These are phyloP conservation scores for Zygosaccharomyces sapae DNA, from an alignment of 1,139 yeast genomes.

Conservation along the genomic window DNA sequence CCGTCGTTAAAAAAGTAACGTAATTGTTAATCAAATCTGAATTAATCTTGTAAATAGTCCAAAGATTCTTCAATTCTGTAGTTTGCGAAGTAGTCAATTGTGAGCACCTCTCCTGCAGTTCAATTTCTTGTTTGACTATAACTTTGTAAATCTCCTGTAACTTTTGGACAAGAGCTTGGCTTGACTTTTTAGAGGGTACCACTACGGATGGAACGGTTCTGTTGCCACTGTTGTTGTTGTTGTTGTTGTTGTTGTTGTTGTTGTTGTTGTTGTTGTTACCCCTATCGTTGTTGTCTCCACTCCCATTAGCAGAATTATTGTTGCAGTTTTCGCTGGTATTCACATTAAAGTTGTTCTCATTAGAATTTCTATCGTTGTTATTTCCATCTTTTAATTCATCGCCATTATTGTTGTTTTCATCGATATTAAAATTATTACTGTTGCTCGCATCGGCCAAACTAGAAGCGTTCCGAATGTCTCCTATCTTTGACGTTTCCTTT, in stretches of 20 bases:
- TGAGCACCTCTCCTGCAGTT: conserved; percentile 62
- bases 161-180: conserved; percentile 65
- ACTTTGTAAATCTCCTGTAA: conserved; percentile 69
- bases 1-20: conserved; percentile 65
- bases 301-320: conserved; percentile 9
- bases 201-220: conserved; percentile 33
- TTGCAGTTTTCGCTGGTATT: conserved; percentile 9
- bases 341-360: conserved; percentile 10
- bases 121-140: conserved; percentile 63
- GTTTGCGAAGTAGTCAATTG: conserved; percentile 44
- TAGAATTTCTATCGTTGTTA: conserved; percentile 15
- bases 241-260: conserved; percentile 17
- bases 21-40: conserved; percentile 62
- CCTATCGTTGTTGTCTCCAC: conserved; percentile 17
- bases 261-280: conserved; percentile 15
- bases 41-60: conserved; percentile 69
- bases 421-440: not conserved
- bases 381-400: conserved; percentile 1
- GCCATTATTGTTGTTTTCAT: conserved; percentile 2
- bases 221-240: conserved; percentile 21
- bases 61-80: conserved; percentile 54
- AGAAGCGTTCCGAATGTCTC: not conserved
- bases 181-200: conserved; percentile 53
- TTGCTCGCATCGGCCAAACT: not conserved
- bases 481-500: not conserved